phyloP scores from a whole-genome alignment of 2,329 filamentous ascomycete species.

The Fusarium sp. region DNA sequence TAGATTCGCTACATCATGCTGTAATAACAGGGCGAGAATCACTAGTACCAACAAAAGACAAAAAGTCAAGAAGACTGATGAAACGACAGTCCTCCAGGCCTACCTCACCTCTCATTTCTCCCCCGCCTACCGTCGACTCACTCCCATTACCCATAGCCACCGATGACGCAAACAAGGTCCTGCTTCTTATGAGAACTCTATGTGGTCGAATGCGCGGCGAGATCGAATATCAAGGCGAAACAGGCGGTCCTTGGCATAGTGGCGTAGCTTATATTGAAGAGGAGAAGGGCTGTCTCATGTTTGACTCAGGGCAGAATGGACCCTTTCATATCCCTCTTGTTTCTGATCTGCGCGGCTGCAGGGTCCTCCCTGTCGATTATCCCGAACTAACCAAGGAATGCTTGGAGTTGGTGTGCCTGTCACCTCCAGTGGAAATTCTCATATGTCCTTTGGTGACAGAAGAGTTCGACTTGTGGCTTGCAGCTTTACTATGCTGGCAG shows the following conservation, averaged over 20 bases:
- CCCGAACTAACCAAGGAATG: constrained; percentile 57
- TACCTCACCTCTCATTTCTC: constrained; percentile 64
- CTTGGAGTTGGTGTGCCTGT: constrained; percentile 63
- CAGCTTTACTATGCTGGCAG: constrained; percentile 83
- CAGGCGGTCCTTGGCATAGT: constrained; percentile 69
- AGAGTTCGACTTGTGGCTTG: constrained; percentile 82
- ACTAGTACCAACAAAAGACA: constrained; percentile 47
- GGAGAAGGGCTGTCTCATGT: constrained; percentile 77
- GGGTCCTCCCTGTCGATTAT: constrained; percentile 66
- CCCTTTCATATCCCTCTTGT: constrained; percentile 73
- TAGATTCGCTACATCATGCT: constrained; percentile 56
- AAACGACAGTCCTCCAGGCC: constrained; percentile 67
- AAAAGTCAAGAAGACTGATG: constrained; percentile 63
- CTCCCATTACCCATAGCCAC: constrained; percentile 68
- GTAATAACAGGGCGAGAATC: constrained; percentile 49
- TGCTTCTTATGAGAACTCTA: constrained; percentile 79
- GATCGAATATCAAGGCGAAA: constrained; percentile 74
- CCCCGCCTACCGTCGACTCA: constrained; percentile 67
- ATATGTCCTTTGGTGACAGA: constrained; percentile 70
- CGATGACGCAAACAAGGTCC: constrained; percentile 75
- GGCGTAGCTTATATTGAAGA: constrained; percentile 84
- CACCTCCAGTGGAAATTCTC: constrained; percentile 67
- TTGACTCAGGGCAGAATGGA: constrained; percentile 73
- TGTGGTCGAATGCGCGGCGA: constrained; percentile 84
- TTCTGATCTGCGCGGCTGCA: constrained; percentile 78